Evolutionary conservation across 257 asterid genomes (phyloP).

Genomic region (Petunia secreta): DNA sequence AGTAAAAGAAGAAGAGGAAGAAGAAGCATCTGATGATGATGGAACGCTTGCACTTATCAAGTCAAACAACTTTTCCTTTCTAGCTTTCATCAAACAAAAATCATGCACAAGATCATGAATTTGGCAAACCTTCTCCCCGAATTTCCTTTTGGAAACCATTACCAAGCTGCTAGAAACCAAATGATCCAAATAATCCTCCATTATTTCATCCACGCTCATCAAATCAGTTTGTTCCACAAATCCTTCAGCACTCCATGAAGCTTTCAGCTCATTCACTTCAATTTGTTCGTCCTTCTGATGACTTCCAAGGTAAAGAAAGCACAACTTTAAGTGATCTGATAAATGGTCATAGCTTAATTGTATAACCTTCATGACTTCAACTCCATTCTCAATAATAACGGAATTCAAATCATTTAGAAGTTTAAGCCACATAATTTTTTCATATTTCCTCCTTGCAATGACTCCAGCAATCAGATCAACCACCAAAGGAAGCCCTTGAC

Average conservation of each 20-base stretch:
- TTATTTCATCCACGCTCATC: constrained; percentile 22
- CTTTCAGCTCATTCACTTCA: constrained; percentile 20
- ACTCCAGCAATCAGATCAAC: constrained; percentile 33
- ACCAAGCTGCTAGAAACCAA: constrained; percentile 30
- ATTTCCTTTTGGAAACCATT: constrained; percentile 27
- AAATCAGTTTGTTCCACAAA: constrained; percentile 25
- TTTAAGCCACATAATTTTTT: constrained; percentile 16
- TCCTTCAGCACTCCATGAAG: constrained; percentile 45
- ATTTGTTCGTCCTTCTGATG: constrained; percentile 32
- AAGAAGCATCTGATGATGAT: too few species aligned
- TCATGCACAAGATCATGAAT: constrained; percentile 34
- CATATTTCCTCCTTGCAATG: constrained; percentile 30
- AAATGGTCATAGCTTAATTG: constrained; percentile 39
- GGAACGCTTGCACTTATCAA: background rate
- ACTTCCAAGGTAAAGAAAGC: constrained; percentile 41
- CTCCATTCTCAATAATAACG: background rate
- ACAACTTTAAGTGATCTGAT: constrained; percentile 35
- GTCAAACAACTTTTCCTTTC: background rate
- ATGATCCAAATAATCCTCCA: constrained; percentile 35
- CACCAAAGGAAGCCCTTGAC: constrained; percentile 36
- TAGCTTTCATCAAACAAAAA: constrained; percentile 31
- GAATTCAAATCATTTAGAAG: constrained; percentile 19
- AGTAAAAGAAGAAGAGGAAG: background rate
- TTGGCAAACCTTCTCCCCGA: constrained; percentile 27
- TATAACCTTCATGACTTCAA: constrained; percentile 24